These are phyloP conservation scores for Solanum bulbocastanum DNA, from an alignment of 257 asterid genomes.

Conservation along the genomic window DNA sequence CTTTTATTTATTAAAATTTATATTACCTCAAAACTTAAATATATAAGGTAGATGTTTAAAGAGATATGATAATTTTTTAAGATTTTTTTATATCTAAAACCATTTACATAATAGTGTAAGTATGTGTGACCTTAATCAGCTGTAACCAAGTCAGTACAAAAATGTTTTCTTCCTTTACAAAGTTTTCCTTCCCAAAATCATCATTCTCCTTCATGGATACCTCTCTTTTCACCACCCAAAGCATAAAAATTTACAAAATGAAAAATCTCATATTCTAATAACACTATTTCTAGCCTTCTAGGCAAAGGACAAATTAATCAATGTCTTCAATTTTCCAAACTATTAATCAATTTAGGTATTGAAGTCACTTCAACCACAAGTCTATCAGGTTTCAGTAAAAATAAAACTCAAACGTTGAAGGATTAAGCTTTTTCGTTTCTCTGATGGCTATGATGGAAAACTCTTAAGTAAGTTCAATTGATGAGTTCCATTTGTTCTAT, in stretches of 20 bases:
- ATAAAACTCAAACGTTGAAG: background rate
- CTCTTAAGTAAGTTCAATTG: background rate
- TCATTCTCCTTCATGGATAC: no score
- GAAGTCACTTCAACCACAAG: background rate
- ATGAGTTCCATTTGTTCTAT: background rate
- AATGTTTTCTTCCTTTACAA: no score
- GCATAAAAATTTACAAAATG: no score
- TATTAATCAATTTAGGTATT: background rate
- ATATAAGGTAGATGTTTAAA: no score
- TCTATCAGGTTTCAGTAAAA: background rate
- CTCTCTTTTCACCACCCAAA: background rate
- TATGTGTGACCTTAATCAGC: no score
- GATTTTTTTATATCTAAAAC: no score
- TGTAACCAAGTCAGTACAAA: no score
- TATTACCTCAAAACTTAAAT: no score
- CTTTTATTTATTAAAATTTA: no score
- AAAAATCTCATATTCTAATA: conserved; percentile 3
- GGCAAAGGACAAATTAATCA: conserved; percentile 16
- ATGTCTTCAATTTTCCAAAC: background rate
- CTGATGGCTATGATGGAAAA: background rate
- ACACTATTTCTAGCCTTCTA: conserved; percentile 9
- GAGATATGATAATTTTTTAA: no score
- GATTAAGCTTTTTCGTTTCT: background rate
- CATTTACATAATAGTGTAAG: no score
- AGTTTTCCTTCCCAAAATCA: no score